Conservation (phyloP, 176 grass and related monocot genomes). For the Echinochloa phyllopogon region DNA sequence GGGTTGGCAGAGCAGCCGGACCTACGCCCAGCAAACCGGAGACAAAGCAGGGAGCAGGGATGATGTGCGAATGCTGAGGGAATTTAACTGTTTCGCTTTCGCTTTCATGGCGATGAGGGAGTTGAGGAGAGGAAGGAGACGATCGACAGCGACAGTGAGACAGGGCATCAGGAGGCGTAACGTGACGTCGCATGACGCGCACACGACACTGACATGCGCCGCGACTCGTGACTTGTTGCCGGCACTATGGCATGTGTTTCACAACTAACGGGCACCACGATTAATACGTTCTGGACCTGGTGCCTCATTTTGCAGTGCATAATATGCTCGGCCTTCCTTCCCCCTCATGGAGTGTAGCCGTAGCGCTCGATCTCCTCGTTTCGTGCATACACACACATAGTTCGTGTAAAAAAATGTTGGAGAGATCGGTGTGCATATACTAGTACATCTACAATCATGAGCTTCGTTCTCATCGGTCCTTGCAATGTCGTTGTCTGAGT, state of each 20-base stretch:
- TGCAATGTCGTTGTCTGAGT: no score
- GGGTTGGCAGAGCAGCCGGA: constrained; percentile 52
- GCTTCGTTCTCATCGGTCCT: background rate
- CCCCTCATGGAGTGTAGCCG: background rate
- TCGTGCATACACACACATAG: no score
- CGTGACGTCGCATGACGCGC: no score
- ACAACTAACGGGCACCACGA: no score
- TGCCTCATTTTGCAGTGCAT: no score
- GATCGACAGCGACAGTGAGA: no score
- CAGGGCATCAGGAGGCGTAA: constrained; percentile 37
- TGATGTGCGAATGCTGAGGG: constrained; percentile 12
- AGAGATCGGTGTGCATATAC: no score
- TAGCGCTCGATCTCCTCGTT: no score
- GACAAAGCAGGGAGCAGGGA: background rate
- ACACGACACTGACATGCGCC: constrained; percentile 14
- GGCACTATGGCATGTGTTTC: background rate
- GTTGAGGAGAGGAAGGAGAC: background rate
- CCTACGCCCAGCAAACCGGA: constrained; percentile 50
- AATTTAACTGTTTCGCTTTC: constrained; percentile 43
- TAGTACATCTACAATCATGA: background rate
- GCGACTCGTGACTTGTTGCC: background rate
- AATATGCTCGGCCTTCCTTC: no score
- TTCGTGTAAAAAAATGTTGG: no score
- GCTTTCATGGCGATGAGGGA: background rate
- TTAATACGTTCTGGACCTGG: no score